A percentile compares a stretch with the other conserved stretches of the same genome.
These are phyloP conservation scores for Lepidium africanum DNA, from an alignment of 345 rosid species.

Conservation along the genomic window DNA sequence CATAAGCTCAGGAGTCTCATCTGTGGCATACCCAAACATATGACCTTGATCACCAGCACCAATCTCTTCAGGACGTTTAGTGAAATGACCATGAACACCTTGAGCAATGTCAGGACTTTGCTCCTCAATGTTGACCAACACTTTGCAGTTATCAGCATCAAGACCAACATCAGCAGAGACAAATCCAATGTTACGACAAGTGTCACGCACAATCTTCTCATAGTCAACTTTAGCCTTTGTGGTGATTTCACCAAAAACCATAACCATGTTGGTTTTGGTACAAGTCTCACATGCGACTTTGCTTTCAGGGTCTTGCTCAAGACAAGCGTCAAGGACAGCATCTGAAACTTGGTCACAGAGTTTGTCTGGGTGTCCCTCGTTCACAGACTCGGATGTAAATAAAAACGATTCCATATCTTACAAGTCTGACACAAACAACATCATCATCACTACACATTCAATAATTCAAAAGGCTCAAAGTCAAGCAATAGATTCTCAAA, in stretches of 20 bases:
- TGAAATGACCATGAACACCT: conserved; percentile 71
- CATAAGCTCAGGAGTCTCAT: conserved; percentile 67
- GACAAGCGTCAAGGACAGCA: conserved; percentile 77
- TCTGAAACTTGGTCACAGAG: conserved; percentile 76
- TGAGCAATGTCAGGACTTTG: conserved; percentile 80
- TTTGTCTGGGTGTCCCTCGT: conserved; percentile 86
- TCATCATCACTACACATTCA: background rate
- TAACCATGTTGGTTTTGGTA: conserved; percentile 80
- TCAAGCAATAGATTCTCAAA: background rate
- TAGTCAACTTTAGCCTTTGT: conserved; percentile 69
- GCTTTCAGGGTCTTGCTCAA: conserved; percentile 72
- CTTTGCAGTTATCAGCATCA: conserved; percentile 70
- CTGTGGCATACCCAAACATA: conserved; percentile 75
- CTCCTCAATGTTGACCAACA: conserved; percentile 71
- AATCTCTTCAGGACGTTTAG: conserved; percentile 69
- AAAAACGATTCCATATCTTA: conserved; percentile 58
- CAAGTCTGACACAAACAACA: conserved; percentile 21
- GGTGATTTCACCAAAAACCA: conserved; percentile 77
- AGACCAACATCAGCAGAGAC: conserved; percentile 67
- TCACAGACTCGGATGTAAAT: conserved; percentile 73
- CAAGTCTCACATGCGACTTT: conserved; percentile 84
- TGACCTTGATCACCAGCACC: conserved; percentile 85
- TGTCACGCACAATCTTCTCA: conserved; percentile 72
- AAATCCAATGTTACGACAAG: conserved; percentile 59
- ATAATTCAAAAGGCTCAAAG: background rate